Evolutionary conservation across 2,329 filamentous ascomycete species (phyloP).

Genomic region (Aspergillus puulaauensis): DNA sequence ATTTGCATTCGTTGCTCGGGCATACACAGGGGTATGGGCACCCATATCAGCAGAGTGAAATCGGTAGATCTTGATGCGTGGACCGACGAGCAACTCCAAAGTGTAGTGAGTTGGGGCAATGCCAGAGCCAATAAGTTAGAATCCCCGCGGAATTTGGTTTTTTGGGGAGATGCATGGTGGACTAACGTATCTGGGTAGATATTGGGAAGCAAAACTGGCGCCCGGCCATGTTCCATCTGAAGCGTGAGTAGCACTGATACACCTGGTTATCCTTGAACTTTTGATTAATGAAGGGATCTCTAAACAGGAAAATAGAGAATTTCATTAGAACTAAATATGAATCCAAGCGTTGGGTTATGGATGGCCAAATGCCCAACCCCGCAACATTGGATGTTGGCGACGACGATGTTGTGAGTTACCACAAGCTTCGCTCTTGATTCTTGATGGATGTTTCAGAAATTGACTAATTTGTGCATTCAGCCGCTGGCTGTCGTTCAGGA

Average conservation of each 20-base stretch:
- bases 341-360: conserved; percentile 99
- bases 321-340: conserved; percentile 99
- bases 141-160: background rate
- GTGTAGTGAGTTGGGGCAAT: conserved; percentile 94
- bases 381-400: conserved; percentile 82
- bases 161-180: background rate
- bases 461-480: conserved; percentile 34
- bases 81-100: conserved; percentile 97
- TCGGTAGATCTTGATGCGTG: conserved; percentile 96
- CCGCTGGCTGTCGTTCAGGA: conserved; percentile 68
- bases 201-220: conserved; percentile 95
- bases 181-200: conserved; percentile 41
- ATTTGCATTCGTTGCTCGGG: conserved; percentile 98
- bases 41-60: conserved; percentile 96
- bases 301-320: conserved; percentile 85
- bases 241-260: conserved; percentile 50
- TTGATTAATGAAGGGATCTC: background rate
- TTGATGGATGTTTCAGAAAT: background rate
- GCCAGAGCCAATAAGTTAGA: conserved; percentile 85
- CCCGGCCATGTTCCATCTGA: conserved; percentile 90
- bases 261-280: background rate
- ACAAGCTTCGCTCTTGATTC: background rate
- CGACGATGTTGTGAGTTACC: conserved; percentile 69
- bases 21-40: conserved; percentile 98
- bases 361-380: conserved; percentile 92